A percentile compares a stretch with the other conserved stretches of the same genome.
Evolutionary conservation across 495 filamentous ascomycete genomes (phyloP).

Genomic region (Talaromyces trachyspermus): DNA sequence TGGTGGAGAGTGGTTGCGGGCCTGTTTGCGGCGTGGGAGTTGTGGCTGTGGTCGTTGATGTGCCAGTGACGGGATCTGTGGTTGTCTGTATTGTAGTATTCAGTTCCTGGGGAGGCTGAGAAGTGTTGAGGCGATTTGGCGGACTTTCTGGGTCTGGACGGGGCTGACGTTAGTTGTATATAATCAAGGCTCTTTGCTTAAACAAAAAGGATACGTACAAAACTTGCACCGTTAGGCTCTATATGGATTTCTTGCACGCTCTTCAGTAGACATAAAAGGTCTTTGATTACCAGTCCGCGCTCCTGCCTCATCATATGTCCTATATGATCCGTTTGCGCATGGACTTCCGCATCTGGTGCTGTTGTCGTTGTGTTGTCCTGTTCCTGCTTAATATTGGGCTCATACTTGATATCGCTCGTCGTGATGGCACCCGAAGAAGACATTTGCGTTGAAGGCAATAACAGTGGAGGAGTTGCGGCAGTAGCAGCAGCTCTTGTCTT

Average conservation of each 20-base stretch:
- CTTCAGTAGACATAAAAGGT: slow-evolving; percentile 59
- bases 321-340: slow-evolving; percentile 37
- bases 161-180: neutral
- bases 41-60: slow-evolving; percentile 7
- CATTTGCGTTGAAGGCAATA: neutral
- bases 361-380: slow-evolving; percentile 3
- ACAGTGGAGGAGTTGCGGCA: neutral
- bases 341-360: slow-evolving; percentile 16
- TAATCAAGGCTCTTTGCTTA: slow-evolving; percentile 3
- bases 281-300: slow-evolving; percentile 66
- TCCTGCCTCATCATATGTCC: slow-evolving; percentile 56
- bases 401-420: no score
- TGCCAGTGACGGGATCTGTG: slow-evolving; percentile 19
- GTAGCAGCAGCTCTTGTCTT: neutral
- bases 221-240: slow-evolving; percentile 71
- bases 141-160: slow-evolving; percentile 60
- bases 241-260: slow-evolving; percentile 72
- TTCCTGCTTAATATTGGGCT: neutral
- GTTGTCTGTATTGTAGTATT: slow-evolving; percentile 47
- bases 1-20: slow-evolving; percentile 26
- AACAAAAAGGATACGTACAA: slow-evolving; percentile 36
- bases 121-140: slow-evolving; percentile 68
- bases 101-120: slow-evolving; percentile 47
- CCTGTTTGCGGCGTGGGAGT: slow-evolving; percentile 13
- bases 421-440: neutral